These are phyloP conservation scores for Macrophomina pseudophaseolina DNA, from an alignment of 2,329 filamentous ascomycete species.

Conservation along the genomic window DNA sequence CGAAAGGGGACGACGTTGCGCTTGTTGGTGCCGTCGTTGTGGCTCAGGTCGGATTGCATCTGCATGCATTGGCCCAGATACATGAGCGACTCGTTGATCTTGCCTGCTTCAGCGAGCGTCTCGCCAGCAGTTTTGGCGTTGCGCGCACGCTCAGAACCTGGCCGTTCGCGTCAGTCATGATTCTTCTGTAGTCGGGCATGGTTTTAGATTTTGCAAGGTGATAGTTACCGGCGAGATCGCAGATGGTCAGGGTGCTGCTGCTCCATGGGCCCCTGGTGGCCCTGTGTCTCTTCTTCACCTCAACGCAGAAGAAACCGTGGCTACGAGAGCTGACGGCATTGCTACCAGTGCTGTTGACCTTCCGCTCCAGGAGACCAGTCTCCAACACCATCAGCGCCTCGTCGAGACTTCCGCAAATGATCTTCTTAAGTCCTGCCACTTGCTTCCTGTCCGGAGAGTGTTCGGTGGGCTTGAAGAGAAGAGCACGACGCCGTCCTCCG, in stretches of 20 bases:
- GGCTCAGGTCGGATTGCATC: slow-evolving; percentile 83
- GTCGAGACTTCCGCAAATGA: slow-evolving; percentile 79
- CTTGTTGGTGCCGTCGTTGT: slow-evolving; percentile 69
- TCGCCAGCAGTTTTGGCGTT: slow-evolving; percentile 93
- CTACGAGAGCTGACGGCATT: slow-evolving; percentile 92
- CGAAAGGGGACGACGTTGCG: slow-evolving; percentile 72
- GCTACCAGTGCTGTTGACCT: slow-evolving; percentile 87
- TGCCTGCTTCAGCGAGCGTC: slow-evolving; percentile 91
- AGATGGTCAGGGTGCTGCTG: slow-evolving; percentile 81
- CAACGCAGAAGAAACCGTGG: slow-evolving; percentile 94
- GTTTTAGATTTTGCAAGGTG: background rate
- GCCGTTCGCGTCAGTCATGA: slow-evolving; percentile 27
- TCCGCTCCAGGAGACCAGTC: slow-evolving; percentile 82
- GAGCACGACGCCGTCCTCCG: slow-evolving; percentile 68
- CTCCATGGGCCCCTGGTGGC: slow-evolving; percentile 68
- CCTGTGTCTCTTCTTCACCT: slow-evolving; percentile 81
- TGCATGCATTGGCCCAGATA: slow-evolving; percentile 96
- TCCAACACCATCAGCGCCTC: slow-evolving; percentile 91
- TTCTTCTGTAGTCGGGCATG: slow-evolving; percentile 22
- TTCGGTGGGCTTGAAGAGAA: slow-evolving; percentile 93
- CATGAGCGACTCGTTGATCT: slow-evolving; percentile 99
- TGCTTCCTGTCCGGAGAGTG: slow-evolving; percentile 88
- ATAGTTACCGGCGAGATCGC: slow-evolving; percentile 79
- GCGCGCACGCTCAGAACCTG: slow-evolving; percentile 82
- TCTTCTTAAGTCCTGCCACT: slow-evolving; percentile 87